Percentiles rank a stretch among this genome's conserved stretches.
Conservation (phyloP, 148 eudicot genomes). For the Persicaria tinctoria region DNA sequence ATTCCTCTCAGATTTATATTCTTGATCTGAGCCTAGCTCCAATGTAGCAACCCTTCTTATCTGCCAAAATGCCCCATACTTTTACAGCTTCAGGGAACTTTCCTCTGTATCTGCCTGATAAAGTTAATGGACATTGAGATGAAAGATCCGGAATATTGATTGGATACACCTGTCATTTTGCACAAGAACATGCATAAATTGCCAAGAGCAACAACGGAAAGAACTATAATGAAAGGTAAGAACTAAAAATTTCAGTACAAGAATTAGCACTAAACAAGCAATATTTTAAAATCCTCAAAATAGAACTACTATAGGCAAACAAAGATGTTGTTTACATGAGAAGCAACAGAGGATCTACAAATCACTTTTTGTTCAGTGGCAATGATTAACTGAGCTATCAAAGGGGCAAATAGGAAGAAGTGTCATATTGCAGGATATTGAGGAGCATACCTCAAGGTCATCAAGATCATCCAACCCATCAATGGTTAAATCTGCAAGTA, state of each 20-base stretch:
- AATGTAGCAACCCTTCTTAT: constrained; percentile 40
- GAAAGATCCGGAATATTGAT: constrained; percentile 65
- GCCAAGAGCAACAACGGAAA: not conserved
- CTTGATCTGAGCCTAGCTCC: constrained; percentile 19
- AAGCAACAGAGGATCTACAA: not conserved
- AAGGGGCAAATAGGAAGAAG: not conserved
- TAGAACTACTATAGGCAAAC: not conserved
- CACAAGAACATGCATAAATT: constrained; percentile 13
- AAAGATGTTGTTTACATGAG: not conserved
- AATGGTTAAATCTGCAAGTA: too few relatives aligned
- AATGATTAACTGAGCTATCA: not conserved
- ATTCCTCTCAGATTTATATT: too few relatives aligned
- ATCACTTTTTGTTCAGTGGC: not conserved
- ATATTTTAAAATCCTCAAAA: not conserved
- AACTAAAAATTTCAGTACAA: not conserved
- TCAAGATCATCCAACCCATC: too few relatives aligned
- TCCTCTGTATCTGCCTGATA: constrained; percentile 76
- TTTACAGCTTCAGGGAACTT: constrained; percentile 62
- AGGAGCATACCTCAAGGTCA: too few relatives aligned
- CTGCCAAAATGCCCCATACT: constrained; percentile 50
- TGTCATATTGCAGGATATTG: not conserved
- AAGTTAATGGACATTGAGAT: constrained; percentile 53
- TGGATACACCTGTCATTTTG: constrained; percentile 53
- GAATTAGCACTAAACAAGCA: not conserved
- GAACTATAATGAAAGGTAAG: not conserved